Percentiles rank a stretch among this genome's conserved stretches.
Evolutionary conservation across 164 flowering plant genomes (phyloP).

Genomic region (Paratinospora sagittata): DNA sequence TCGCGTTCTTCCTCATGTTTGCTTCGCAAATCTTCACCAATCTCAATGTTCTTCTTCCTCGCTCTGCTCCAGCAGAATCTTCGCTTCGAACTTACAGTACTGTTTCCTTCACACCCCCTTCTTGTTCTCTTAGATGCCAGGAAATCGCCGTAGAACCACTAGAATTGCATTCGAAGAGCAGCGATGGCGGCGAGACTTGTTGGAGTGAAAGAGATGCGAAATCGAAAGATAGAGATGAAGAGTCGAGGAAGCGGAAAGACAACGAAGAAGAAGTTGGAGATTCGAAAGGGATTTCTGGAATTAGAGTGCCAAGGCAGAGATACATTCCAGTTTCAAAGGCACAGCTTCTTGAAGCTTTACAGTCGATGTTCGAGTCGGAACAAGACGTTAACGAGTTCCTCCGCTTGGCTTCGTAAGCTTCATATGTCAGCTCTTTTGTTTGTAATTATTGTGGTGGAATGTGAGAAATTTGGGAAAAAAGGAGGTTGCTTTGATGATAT

Average conservation of each 20-base stretch:
- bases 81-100: constrained; percentile 1
- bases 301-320: constrained; percentile 65
- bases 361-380: constrained; percentile 36
- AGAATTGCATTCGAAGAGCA: constrained; percentile 5
- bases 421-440: background rate
- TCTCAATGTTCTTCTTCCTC: constrained; percentile 6
- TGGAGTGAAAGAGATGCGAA: background rate
- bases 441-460: background rate
- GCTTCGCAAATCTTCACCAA: constrained; percentile 9
- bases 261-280: constrained; percentile 5
- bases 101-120: constrained; percentile 1
- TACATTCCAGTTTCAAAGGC: constrained; percentile 63
- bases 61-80: background rate
- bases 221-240: background rate
- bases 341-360: constrained; percentile 49
- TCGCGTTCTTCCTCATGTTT: constrained; percentile 7
- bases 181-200: background rate
- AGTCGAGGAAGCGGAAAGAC: background rate
- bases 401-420: constrained; percentile 50
- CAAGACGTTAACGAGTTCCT: constrained; percentile 41
- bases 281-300: constrained; percentile 29
- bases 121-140: constrained; percentile 10
- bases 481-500: background rate
- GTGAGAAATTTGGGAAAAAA: background rate
- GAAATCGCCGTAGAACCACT: constrained; percentile 10